Base-by-base conservation (phyloP, 352 stramenopile genomes). In the Discostella stelligera region DNA sequence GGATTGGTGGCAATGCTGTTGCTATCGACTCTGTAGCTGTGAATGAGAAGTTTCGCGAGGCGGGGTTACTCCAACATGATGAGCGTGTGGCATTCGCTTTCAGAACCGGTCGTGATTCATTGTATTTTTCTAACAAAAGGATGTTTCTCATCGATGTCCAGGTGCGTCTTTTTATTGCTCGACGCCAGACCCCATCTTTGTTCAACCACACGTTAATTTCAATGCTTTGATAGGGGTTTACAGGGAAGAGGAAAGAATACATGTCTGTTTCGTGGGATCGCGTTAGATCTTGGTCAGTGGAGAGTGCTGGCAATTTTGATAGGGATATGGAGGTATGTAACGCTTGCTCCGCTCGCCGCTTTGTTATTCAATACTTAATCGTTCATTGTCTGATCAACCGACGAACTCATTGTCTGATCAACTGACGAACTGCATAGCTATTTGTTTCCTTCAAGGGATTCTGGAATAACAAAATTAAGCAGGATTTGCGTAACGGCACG, bases 281-380 rank as follows among this genome's bases (percentile, higher is more conserved):
- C 16, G 71, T 88, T 54, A 73, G 66, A 53, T 62, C 66, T 2
- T 90, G 73, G 59, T 82, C 81, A 21, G 78, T 83, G 14, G 80
- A 90, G 63, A 82, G 78, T 58, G 84, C 84, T 50, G 81, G 84
- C 21, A 63, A 62, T 6, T 87, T 83, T 73, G 84, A 90, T 32
- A 48, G 74, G 16, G 84, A 90, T 49, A 82, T 77, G 53, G 79
- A 87, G 41, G 32, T 88, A 4, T 23, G 41, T 13, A 8, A 8
- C 37, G 13, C 37, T 44, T 44, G 37, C 13, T 32, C 27, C 27
- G 2, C 27, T 32, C 27, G 5, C 27, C 2, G 2, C 27, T 32
- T 32, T 5, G 2, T 32, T 32, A 5, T 32, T 32, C 27, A 32
- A 32, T 32, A 32, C 27, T 32, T n/a, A n/a, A n/a, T n/a, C n/a